A percentile compares a stretch with the other conserved stretches of the same genome.
phyloP scores from a whole-genome alignment of 140 eudicot genomes.

The Cichorium intybus region DNA sequence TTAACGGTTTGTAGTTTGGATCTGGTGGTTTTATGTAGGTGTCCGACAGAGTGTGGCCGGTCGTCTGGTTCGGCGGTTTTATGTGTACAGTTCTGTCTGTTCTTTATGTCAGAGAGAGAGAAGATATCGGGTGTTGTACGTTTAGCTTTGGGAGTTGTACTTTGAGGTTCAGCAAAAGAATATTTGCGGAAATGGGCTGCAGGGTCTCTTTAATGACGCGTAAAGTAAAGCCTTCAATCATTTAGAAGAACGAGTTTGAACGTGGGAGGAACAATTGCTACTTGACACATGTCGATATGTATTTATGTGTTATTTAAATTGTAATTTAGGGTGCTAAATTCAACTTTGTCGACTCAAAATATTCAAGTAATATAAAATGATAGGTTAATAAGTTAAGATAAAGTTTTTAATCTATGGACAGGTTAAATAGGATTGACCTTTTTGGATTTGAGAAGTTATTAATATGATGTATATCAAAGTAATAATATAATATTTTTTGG shows the following conservation, averaged over 20 bases:
- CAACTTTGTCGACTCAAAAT: not conserved
- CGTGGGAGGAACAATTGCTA: conserved; percentile 14
- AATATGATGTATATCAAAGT: too few relatives aligned
- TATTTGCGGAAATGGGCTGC: not conserved
- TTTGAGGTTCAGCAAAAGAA: not conserved
- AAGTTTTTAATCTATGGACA: too few relatives aligned
- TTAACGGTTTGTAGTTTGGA: conserved; percentile 3
- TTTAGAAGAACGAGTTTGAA: conserved; percentile 1
- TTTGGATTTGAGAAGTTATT: too few relatives aligned
- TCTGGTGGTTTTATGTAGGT: not conserved
- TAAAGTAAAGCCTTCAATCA: conserved; percentile 9
- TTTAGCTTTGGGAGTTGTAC: not conserved
- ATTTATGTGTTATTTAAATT: not conserved
- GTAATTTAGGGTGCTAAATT: not conserved
- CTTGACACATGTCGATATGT: conserved; percentile 11
- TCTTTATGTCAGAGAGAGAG: not conserved
- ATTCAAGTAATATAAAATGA: not conserved
- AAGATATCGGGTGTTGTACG: not conserved
- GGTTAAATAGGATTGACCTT: too few relatives aligned
- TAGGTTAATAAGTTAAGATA: too few relatives aligned
- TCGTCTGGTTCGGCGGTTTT: conserved; percentile 1
- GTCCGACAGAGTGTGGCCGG: not conserved
- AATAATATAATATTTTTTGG: too few relatives aligned
- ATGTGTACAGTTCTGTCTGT: not conserved
- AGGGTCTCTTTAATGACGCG: conserved; percentile 3